Evolutionary conservation across 768 basidiomycete genomes (phyloP).

Genomic region (Serendipita sp.): DNA sequence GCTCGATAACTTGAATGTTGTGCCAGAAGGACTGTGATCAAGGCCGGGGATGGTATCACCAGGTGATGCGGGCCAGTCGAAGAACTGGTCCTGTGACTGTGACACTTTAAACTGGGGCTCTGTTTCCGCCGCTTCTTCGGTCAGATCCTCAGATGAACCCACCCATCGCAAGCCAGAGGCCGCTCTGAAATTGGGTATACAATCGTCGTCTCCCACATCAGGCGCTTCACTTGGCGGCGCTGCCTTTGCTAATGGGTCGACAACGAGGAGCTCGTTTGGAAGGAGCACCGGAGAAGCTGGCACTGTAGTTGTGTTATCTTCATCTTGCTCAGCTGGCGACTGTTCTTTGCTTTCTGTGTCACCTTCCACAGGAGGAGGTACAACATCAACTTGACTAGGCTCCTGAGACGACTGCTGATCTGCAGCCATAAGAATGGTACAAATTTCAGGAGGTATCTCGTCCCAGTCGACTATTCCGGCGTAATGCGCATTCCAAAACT

Average conservation of each 20-base stretch:
- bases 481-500: neutral
- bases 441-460: neutral
- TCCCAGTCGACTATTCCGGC: neutral
- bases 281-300: neutral
- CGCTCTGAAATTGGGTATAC: neutral
- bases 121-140: neutral
- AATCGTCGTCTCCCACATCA: neutral
- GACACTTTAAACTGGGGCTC: neutral
- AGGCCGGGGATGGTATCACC: neutral
- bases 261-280: neutral
- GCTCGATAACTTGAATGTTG: neutral
- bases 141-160: neutral
- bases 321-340: neutral
- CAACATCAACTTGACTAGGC: no score
- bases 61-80: neutral
- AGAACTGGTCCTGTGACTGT: neutral
- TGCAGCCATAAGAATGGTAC: neutral
- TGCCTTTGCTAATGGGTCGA: neutral
- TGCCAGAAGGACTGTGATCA: neutral
- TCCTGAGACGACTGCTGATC: neutral
- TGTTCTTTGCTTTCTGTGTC: neutral
- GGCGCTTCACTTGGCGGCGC: neutral
- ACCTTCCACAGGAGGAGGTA: no score
- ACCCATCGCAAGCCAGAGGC: neutral
- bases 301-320: neutral